Conservation (phyloP, 495 filamentous ascomycete species). For the Lasiosphaeria hispida region DNA sequence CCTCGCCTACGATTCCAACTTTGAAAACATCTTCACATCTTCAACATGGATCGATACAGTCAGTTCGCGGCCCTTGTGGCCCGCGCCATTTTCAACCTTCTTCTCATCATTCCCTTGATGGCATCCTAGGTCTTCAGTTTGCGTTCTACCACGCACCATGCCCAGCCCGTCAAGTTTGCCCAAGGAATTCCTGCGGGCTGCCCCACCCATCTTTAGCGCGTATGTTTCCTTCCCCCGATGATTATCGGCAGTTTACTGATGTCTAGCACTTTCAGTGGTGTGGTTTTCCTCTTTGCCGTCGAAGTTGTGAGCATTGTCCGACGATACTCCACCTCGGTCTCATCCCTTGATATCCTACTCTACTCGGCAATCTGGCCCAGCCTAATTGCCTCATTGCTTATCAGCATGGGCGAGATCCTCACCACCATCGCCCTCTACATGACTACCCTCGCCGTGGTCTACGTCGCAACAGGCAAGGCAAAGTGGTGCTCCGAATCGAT, state of each 20-base stretch:
- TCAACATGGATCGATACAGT: too few species aligned
- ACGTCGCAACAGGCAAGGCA: neutral
- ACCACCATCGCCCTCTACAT: constrained; percentile 2
- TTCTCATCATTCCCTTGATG: neutral
- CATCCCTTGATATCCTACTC: neutral
- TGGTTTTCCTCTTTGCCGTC: neutral
- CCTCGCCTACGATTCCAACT: too few species aligned
- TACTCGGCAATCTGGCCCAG: neutral
- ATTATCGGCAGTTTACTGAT: neutral
- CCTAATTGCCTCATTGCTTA: neutral
- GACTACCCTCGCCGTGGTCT: neutral
- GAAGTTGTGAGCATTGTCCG: neutral
- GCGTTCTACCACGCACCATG: neutral
- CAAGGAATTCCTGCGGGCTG: neutral
- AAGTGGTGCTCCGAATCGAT: constrained; percentile 6
- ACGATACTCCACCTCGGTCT: neutral
- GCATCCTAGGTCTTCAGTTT: neutral
- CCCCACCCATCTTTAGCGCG: neutral
- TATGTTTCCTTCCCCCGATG: neutral
- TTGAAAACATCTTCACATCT: too few species aligned
- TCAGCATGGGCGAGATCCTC: neutral
- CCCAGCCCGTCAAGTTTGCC: neutral
- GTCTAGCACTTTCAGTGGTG: neutral
- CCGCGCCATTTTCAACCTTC: neutral
- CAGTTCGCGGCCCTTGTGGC: too few species aligned